These are phyloP conservation scores for Salix arbutifolia DNA, from an alignment of 345 rosid genomes.

Conservation along the genomic window DNA sequence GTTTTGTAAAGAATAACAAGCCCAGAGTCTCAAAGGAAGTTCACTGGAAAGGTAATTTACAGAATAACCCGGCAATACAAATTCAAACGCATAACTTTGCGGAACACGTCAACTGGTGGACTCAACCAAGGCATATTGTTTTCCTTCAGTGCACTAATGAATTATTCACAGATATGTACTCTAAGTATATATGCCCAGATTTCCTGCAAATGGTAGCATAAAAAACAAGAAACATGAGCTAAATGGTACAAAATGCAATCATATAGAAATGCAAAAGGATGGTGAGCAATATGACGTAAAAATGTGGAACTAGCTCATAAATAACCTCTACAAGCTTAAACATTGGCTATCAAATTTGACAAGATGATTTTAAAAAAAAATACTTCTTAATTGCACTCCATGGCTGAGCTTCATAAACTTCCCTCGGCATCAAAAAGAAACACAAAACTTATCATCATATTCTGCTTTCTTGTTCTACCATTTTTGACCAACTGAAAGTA, in stretches of 20 bases:
- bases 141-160: constrained; percentile 6
- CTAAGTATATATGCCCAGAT: neutral
- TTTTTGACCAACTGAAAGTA: neutral
- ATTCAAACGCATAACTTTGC: constrained; percentile 58
- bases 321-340: neutral
- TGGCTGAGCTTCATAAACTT: neutral
- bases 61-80: constrained; percentile 87
- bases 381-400: neutral
- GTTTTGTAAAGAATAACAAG: constrained; percentile 10
- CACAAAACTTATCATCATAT: neutral
- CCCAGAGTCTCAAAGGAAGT: neutral
- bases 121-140: constrained; percentile 71
- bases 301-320: neutral
- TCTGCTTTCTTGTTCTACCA: neutral
- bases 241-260: neutral
- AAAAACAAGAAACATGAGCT: neutral
- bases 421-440: neutral
- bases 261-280: neutral
- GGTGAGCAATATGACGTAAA: neutral
- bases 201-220: constrained; percentile 7
- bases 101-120: constrained; percentile 47
- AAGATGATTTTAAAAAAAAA: neutral
- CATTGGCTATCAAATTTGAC: neutral
- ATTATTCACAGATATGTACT: neutral
- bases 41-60: constrained; percentile 27